phyloP scores from a whole-genome alignment of 805 yeast species.

The Candida montana region DNA sequence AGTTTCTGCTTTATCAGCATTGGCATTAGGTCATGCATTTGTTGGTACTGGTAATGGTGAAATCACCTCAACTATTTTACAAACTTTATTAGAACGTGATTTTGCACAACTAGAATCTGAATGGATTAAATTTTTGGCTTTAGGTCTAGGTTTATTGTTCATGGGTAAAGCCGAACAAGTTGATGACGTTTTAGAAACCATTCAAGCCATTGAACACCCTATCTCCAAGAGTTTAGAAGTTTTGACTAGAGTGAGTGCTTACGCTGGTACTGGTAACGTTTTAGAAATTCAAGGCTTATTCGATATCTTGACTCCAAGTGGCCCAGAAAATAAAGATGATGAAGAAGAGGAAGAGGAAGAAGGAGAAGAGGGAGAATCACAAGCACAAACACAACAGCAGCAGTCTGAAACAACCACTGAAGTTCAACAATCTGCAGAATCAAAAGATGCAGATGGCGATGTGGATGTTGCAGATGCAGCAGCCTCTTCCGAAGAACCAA shows the following conservation, averaged over 20 bases:
- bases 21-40: slow-evolving; percentile 88
- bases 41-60: slow-evolving; percentile 97
- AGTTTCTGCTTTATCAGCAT: slow-evolving; percentile 77
- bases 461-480: slow-evolving; percentile 24
- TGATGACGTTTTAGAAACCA: slow-evolving; percentile 89
- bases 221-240: slow-evolving; percentile 85
- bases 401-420: no score
- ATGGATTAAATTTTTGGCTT: slow-evolving; percentile 85
- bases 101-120: slow-evolving; percentile 71
- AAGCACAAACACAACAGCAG: slow-evolving; percentile 21
- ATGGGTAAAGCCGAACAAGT: slow-evolving; percentile 93
- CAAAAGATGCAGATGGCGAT: slow-evolving; percentile 28
- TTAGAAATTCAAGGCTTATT: slow-evolving; percentile 86
- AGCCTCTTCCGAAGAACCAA: slow-evolving; percentile 22
- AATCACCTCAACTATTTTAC: slow-evolving; percentile 85
- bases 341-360: slow-evolving; percentile 49
- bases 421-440: no score
- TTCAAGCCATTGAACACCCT: slow-evolving; percentile 94
- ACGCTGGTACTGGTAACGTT: slow-evolving; percentile 97
- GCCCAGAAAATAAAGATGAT: slow-evolving; percentile 52
- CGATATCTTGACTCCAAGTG: slow-evolving; percentile 73
- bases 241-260: slow-evolving; percentile 86
- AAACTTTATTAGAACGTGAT: slow-evolving; percentile 83
- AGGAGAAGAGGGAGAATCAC: slow-evolving; percentile 36
- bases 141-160: slow-evolving; percentile 86